Evolutionary conservation across 176 grass and related monocot species (phyloP).

Genomic region (Oryza glaberrima): DNA sequence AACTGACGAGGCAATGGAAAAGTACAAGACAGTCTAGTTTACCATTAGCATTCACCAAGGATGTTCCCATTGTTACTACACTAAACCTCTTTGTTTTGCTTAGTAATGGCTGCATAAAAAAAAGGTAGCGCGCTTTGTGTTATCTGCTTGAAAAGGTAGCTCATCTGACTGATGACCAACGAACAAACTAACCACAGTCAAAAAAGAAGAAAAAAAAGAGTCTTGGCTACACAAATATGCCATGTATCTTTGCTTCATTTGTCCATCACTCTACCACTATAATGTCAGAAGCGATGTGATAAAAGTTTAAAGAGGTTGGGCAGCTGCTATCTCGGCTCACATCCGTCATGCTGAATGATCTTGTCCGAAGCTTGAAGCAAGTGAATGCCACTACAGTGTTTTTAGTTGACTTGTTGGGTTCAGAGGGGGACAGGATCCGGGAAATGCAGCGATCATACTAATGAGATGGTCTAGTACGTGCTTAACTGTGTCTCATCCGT

Average conservation of each 20-base stretch:
- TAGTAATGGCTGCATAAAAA: background rate
- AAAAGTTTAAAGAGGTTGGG: background rate
- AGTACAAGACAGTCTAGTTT: background rate
- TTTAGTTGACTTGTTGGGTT: conserved; percentile 21
- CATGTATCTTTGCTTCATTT: background rate
- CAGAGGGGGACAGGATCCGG: background rate
- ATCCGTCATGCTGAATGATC: background rate
- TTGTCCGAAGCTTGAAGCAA: conserved; percentile 42
- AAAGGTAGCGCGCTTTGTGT: conserved; percentile 8
- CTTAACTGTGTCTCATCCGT: conserved; percentile 8
- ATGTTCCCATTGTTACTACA: background rate
- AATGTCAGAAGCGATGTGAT: background rate
- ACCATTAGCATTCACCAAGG: background rate
- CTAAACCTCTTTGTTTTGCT: background rate
- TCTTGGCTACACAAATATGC: background rate
- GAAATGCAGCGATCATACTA: conserved; percentile 25
- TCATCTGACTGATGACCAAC: background rate
- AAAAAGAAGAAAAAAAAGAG: background rate
- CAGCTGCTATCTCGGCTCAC: background rate
- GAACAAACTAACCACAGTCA: background rate
- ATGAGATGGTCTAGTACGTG: conserved; percentile 9
- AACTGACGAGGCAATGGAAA: background rate
- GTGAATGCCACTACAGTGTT: background rate
- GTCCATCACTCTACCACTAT: background rate
- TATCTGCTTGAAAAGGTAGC: conserved; percentile 12